Evolutionary conservation across 495 filamentous ascomycete species (phyloP).

Genomic region (Penicillium ucsense): DNA sequence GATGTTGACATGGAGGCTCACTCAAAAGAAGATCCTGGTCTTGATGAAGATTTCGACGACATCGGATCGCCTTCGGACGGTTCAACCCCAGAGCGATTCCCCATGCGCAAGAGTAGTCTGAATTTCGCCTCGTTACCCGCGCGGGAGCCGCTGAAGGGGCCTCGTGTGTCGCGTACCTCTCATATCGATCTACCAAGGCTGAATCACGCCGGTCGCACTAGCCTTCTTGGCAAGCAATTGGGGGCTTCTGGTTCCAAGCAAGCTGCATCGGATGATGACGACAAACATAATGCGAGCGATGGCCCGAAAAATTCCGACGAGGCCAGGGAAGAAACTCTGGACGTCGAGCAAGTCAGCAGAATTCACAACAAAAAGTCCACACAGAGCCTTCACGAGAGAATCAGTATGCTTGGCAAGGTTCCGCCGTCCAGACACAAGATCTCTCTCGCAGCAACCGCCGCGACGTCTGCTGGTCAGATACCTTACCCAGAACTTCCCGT

Average conservation of each 20-base stretch:
- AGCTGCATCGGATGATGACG: slow-evolving; percentile 21
- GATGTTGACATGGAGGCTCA: slow-evolving; percentile 15
- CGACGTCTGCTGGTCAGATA: slow-evolving; percentile 28
- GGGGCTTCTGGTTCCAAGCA: slow-evolving; percentile 30
- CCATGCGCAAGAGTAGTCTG: slow-evolving; percentile 82
- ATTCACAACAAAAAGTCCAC: slow-evolving; percentile 83
- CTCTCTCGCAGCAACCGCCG: slow-evolving; percentile 47
- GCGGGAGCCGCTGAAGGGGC: slow-evolving; percentile 73
- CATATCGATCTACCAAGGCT: slow-evolving; percentile 60
- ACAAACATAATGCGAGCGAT: slow-evolving; percentile 23
- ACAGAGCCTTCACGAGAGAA: slow-evolving; percentile 81
- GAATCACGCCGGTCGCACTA: slow-evolving; percentile 26
- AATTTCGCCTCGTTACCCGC: slow-evolving; percentile 88
- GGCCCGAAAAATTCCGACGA: slow-evolving; percentile 53
- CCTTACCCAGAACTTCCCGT: slow-evolving; percentile 48
- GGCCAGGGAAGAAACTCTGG: slow-evolving; percentile 31
- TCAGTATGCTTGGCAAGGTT: slow-evolving; percentile 81
- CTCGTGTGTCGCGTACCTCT: slow-evolving; percentile 63
- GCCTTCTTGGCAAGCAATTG: slow-evolving; percentile 50
- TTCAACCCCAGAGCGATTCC: slow-evolving; percentile 51
- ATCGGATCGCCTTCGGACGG: slow-evolving; percentile 51
- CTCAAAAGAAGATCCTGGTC: slow-evolving; percentile 38
- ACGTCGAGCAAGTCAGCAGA: slow-evolving; percentile 34
- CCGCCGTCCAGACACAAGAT: slow-evolving; percentile 63
- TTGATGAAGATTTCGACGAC: slow-evolving; percentile 46